Conservation (phyloP, 192 early-diverging fungal species). For the Backusella australiensis region DNA sequence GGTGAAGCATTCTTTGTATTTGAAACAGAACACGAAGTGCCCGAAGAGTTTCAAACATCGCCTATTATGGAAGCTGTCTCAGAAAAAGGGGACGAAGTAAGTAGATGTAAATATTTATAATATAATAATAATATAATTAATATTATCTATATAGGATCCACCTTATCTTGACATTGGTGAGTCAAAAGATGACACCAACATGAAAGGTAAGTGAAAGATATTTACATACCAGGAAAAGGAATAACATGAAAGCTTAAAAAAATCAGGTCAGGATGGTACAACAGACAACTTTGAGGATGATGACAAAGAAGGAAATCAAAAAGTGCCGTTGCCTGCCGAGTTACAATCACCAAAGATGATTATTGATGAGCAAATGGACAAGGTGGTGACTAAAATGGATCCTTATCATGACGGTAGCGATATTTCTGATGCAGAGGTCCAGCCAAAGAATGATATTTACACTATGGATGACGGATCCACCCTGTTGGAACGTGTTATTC, state of each 20-base stretch:
- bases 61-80: slow-evolving; percentile 68
- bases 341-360: slow-evolving; percentile 36
- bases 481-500: slow-evolving; percentile 30
- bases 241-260: neutral
- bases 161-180: slow-evolving; percentile 40
- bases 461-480: slow-evolving; percentile 35
- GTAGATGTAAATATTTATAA: neutral
- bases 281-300: slow-evolving; percentile 23
- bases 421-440: neutral
- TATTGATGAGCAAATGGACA: slow-evolving; percentile 38
- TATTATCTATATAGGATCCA: slow-evolving; percentile 23
- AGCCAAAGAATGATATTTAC: slow-evolving; percentile 22
- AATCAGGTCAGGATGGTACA: neutral
- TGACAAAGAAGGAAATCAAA: slow-evolving; percentile 28
- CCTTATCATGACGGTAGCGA: neutral
- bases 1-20: slow-evolving; percentile 99
- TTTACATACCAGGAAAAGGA: neutral
- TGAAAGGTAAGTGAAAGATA: neutral
- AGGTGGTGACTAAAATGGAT: slow-evolving; percentile 32
- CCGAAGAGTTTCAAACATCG: slow-evolving; percentile 91
- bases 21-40: slow-evolving; percentile 88
- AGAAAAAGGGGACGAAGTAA: slow-evolving; percentile 26
- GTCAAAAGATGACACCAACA: slow-evolving; percentile 22
- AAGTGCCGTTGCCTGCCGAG: slow-evolving; percentile 22
- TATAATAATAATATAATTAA: no score